Evolutionary conservation across 163 green algal genomes (phyloP), one percentile per base, ranked within the genome.

Genomic region (Chloromonas sp.): DNA sequence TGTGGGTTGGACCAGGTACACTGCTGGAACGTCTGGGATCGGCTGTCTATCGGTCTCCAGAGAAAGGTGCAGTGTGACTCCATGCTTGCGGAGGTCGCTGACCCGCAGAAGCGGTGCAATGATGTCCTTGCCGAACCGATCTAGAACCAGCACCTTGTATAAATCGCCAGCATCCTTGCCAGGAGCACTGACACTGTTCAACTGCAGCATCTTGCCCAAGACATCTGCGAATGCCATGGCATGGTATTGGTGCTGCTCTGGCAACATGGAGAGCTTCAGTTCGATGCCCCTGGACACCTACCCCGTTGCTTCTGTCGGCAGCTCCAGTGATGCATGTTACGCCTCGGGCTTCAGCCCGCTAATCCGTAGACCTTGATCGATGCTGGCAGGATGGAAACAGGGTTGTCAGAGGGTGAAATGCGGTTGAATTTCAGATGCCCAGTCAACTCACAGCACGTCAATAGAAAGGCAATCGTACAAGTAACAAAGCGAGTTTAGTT

Each of bases 61-160:
- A 81, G 94, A 86, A 36, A 99, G 88, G 86, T 98, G 94, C 83
- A 99, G 90, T 58, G 97, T 99, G 60, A 99, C 94, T 83, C 97
- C 97, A 86, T 98, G 94, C 81, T 90, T 90, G 0, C 97, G 89
- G 83, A 99, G 88, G 82, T 99, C 96, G 71, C 94, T 96, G 60
- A 99, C 92, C 8, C 92, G 93, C 60, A 99, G 86, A 62, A 99
- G 90, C 0, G 97, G 98, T 0, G 97, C 95, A 70, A 99, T 89
- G 71, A 99, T 90, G 89, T 98, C 94, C 81, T 96, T 94, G 83
- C 92, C 96, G 81, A 94, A 96, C 0, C 77, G 70, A 87, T 99
- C 97, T 36, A 99, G 88, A 0, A 99, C 89, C 0, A 99, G 87
- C 0, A 99, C 93, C 85, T 99, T 99, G 93, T 98, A 99, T 0